A percentile compares a stretch with the other conserved stretches of the same genome.
These are phyloP conservation scores for Ilex asprella DNA, from an alignment of 257 asterid genomes.

Conservation along the genomic window DNA sequence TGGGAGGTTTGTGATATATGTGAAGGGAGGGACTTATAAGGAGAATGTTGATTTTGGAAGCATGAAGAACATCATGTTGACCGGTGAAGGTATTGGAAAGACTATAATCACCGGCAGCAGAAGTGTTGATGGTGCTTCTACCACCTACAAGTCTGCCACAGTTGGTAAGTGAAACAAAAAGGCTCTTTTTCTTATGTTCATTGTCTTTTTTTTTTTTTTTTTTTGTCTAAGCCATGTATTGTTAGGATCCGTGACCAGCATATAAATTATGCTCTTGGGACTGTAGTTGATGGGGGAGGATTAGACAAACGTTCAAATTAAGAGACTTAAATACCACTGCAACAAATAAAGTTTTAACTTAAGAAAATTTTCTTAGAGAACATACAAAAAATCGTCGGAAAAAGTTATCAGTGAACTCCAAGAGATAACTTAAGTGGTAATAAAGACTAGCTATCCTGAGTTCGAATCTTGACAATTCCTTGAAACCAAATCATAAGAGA, in stretches of 20 bases:
- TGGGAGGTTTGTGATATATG: conserved; percentile 56
- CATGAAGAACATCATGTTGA: conserved; percentile 56
- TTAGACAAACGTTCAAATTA: neutral
- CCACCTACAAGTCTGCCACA: conserved; percentile 80
- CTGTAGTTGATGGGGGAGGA: too few species aligned
- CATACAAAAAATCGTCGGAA: neutral
- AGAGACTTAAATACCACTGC: neutral
- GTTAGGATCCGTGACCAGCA: too few species aligned
- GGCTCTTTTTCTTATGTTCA: neutral
- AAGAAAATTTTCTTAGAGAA: neutral
- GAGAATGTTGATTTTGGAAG: conserved; percentile 64
- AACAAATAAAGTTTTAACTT: neutral
- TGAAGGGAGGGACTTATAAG: conserved; percentile 62
- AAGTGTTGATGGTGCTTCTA: conserved; percentile 68
- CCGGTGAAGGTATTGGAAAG: conserved; percentile 86
- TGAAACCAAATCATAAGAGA: too few species aligned
- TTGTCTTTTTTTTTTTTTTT: too few species aligned
- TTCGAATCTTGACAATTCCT: too few species aligned
- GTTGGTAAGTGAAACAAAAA: conserved; percentile 46
- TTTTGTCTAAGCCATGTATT: too few species aligned
- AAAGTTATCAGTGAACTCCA: neutral
- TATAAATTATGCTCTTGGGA: too few species aligned
- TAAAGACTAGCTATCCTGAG: too few species aligned
- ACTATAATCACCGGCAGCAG: conserved; percentile 82
- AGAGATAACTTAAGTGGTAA: neutral